Conservation (phyloP, 306 rosid species). For the Sicyos baderoa region DNA sequence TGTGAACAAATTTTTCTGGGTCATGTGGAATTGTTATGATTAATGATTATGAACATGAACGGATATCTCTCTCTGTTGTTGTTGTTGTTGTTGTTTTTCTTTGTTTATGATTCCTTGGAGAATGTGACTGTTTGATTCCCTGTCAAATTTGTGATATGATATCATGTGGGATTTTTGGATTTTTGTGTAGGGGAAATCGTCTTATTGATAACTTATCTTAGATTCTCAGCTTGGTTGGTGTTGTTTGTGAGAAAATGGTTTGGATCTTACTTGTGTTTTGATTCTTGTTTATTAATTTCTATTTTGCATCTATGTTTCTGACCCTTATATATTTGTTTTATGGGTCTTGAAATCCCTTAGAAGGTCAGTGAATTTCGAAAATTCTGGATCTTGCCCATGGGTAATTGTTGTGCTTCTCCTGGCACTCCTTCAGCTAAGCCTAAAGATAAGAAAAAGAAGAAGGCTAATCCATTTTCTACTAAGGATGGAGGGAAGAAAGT, state of each 20-base stretch:
- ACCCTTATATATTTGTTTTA: not conserved
- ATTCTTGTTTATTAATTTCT: not conserved
- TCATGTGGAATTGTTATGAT: not conserved
- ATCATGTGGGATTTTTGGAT: slow-evolving; percentile 1
- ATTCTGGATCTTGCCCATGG: slow-evolving; percentile 31
- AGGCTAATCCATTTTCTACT: slow-evolving; percentile 30
- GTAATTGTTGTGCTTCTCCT: slow-evolving; percentile 46
- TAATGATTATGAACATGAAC: not conserved
- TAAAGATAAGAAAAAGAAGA: slow-evolving; percentile 31
- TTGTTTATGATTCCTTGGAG: not conserved
- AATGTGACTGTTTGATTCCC: not conserved
- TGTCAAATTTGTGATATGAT: not conserved
- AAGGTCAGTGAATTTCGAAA: slow-evolving; percentile 10
- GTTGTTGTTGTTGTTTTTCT: too few relatives aligned
- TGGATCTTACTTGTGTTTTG: not conserved
- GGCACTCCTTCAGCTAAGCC: slow-evolving; percentile 26
- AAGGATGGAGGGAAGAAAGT: slow-evolving; percentile 21
- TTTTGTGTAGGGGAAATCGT: not conserved
- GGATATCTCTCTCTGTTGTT: too few relatives aligned
- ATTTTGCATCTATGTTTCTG: not conserved
- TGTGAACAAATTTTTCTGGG: not conserved
- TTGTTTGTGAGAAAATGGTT: not conserved
- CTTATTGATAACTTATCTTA: not conserved
- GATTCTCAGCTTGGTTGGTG: slow-evolving; percentile 1
- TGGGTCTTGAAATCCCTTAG: slow-evolving; percentile 19